Evolutionary conservation across 495 filamentous ascomycete genomes (phyloP).

Genomic region (Entonaema liquescens): DNA sequence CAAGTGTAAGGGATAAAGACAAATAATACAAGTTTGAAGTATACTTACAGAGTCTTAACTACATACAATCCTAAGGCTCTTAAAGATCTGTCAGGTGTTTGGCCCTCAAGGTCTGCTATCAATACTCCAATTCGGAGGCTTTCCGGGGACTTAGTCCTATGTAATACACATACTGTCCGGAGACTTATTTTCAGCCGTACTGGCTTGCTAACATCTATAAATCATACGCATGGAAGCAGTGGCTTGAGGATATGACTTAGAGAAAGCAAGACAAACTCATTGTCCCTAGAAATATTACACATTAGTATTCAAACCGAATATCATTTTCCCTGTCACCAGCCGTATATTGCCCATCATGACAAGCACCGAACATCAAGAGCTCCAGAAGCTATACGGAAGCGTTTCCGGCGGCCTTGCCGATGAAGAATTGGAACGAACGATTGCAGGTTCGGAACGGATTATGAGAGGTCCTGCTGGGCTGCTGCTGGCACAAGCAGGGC

Average conservation of each 20-base stretch:
- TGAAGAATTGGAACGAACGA: slow-evolving; percentile 38
- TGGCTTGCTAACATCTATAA: background rate
- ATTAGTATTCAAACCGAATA: background rate
- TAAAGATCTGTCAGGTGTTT: background rate
- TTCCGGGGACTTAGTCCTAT: slow-evolving; percentile 34
- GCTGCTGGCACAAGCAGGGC: slow-evolving; percentile 49
- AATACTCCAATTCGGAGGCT: slow-evolving; percentile 27
- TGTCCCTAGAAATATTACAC: background rate
- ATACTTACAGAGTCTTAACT: background rate
- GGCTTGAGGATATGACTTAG: background rate
- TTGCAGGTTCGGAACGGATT: slow-evolving; percentile 46
- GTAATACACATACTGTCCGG: background rate
- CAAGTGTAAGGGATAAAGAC: background rate
- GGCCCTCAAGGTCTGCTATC: slow-evolving; percentile 16
- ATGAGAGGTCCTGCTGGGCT: slow-evolving; percentile 45
- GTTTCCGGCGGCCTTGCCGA: slow-evolving; percentile 19
- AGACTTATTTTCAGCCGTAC: background rate
- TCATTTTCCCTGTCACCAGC: background rate
- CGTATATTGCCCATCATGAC: slow-evolving; percentile 33
- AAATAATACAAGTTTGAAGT: background rate
- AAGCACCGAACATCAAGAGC: slow-evolving; percentile 30
- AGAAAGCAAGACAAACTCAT: background rate
- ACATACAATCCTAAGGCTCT: background rate
- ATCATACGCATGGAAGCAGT: background rate
- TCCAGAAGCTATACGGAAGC: slow-evolving; percentile 45